phyloP scores from a whole-genome alignment of 1,284 basidiomycete genomes.

The Ceratobasidium papillatum region DNA sequence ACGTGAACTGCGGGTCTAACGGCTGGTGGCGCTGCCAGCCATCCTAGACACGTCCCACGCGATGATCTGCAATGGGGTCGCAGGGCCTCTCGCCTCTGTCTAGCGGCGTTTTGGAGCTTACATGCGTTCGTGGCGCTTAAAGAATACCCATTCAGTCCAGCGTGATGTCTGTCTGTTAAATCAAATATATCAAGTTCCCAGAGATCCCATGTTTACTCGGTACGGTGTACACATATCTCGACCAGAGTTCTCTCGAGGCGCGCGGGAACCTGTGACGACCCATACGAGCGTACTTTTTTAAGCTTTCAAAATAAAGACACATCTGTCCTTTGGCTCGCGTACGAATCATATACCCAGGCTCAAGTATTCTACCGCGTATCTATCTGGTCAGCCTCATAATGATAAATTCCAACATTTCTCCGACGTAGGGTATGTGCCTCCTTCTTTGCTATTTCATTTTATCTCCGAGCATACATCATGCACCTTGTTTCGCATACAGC shows the following conservation, averaged over 20 bases:
- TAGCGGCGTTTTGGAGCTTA: background rate
- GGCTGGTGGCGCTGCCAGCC: background rate
- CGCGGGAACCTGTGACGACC: background rate
- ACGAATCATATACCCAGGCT: background rate
- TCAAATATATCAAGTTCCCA: background rate
- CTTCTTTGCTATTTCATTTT: background rate
- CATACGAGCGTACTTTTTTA: background rate
- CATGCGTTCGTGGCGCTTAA: constrained; percentile 1
- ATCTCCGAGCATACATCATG: background rate
- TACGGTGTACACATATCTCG: background rate
- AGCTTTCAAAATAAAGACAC: background rate
- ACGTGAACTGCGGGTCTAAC: background rate
- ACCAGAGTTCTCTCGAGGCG: background rate
- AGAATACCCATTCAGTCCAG: background rate
- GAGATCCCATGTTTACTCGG: background rate
- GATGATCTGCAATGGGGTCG: background rate
- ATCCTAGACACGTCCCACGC: background rate
- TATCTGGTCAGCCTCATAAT: background rate
- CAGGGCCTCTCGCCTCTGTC: background rate
- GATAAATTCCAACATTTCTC: background rate
- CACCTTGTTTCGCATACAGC: constrained; percentile 1
- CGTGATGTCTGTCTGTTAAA: background rate
- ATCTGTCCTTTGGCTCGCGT: background rate
- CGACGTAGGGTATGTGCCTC: background rate
- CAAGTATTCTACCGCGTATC: background rate